Base-by-base conservation (phyloP, 352 stramenopile genomes). In the Vaucheria bursata region DNA sequence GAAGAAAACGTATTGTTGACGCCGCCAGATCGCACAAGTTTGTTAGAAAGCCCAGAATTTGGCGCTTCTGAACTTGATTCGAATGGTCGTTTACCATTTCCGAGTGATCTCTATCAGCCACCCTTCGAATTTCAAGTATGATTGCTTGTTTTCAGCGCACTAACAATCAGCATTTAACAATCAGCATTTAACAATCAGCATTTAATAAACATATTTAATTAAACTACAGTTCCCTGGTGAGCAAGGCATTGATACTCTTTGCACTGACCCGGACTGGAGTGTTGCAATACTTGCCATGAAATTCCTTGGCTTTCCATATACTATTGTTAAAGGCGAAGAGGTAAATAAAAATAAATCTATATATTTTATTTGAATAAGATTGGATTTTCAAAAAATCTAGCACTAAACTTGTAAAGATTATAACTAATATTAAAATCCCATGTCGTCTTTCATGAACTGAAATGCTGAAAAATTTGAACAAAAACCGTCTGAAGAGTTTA, bases 191-290 rank as follows among this genome's bases (percentile, higher is more conserved):
- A 12, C 25, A 25, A 12, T 59, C 25, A 25, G 12, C 12, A 12
- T 18, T 12, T 18, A 59, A 59, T 25, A 12, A 18, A 18, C 12
- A 25, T 25, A 12, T 59, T 25, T 59, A 18, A 25, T 25, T 59
- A 59, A 59, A 59, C 35, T 67, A 29, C 71, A 81, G 76, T 52
- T 81, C 0, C 76, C 76, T 6, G 76, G 76, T 32, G 76, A 81
- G 71, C 75, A 79, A 49, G 76, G 38, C 34, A 71, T 79, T 40
- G 29, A 59, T 40, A 78, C 71, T 4, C 71, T 81, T 25, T 81
- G 76, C 71, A 81, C 76, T 1, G 76, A 81, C 37, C 71, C 76
- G 2, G 71, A 25, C 25, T 81, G 76, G 76, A 49, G 71, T 45
- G 65, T 64, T 32, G 71, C 50, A 8, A 73, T 81, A n/a, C 49